Conservation (phyloP, 257 asterid species). For the Solanum etuberosum region DNA sequence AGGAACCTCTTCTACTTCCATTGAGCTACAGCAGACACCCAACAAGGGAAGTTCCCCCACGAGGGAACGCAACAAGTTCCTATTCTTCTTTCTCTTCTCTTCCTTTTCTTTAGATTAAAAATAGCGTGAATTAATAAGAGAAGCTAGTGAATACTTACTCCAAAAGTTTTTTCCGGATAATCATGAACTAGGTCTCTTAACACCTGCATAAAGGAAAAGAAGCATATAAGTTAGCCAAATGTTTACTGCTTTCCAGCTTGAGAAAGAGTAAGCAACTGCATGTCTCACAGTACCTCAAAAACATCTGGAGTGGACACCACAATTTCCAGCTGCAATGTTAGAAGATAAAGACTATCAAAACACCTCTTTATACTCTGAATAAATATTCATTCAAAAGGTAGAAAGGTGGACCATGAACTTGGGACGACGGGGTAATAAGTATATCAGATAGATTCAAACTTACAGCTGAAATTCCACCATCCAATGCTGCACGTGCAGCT, state of each 20-base stretch:
- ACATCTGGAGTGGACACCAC: conserved; percentile 68
- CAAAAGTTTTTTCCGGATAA: conserved; percentile 55
- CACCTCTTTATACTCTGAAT: not conserved
- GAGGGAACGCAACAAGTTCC: no score
- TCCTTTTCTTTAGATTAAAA: no score
- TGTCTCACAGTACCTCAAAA: conserved; percentile 40
- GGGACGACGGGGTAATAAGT: not conserved
- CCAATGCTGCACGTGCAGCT: conserved; percentile 74
- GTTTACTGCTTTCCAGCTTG: not conserved
- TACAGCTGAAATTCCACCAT: conserved; percentile 65
- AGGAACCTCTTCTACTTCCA: no score
- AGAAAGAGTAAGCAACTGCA: not conserved
- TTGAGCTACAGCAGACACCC: no score
- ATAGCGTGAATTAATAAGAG: not conserved
- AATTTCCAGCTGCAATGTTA: conserved; percentile 57
- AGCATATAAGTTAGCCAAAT: not conserved
- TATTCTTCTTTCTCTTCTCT: no score
- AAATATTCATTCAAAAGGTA: not conserved
- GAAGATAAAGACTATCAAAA: not conserved
- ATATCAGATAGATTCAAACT: conserved; percentile 10
- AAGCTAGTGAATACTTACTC: conserved; percentile 34
- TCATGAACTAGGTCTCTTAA: conserved; percentile 39
- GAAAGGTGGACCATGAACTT: not conserved
- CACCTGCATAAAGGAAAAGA: conserved; percentile 24
- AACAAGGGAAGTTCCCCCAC: no score